These are phyloP conservation scores for Vitis hybrid DNA, from an alignment of 177 flowering plant species.

Conservation along the genomic window DNA sequence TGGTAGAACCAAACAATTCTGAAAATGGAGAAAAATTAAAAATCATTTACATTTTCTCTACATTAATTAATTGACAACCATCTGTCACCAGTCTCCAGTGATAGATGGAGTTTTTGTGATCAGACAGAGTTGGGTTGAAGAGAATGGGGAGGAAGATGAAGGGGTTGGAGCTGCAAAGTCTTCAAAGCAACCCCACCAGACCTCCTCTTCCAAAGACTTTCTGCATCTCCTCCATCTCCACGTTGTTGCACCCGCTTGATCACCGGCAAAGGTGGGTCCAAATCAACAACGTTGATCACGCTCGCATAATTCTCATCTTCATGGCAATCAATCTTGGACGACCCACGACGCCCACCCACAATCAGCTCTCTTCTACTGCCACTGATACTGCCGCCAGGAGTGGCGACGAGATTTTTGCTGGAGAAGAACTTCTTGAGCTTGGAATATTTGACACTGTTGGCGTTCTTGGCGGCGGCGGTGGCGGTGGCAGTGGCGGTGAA, in stretches of 20 bases:
- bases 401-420: conserved; percentile 23
- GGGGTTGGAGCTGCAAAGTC: conserved; percentile 35
- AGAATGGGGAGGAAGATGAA: conserved; percentile 17
- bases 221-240: conserved; percentile 17
- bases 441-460: conserved; percentile 16
- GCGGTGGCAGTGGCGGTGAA: conserved; percentile 2
- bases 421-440: conserved; percentile 48
- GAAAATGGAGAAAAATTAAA: too few relatives aligned
- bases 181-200: conserved; percentile 36
- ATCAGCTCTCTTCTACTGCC: conserved; percentile 12
- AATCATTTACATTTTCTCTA: too few relatives aligned
- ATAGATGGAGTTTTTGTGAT: neutral
- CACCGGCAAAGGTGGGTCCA: conserved; percentile 75
- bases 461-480: conserved; percentile 1
- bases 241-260: conserved; percentile 21
- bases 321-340: conserved; percentile 6
- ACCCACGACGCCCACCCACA: conserved; percentile 4
- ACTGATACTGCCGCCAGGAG: conserved; percentile 1
- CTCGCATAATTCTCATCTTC: neutral
- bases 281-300: conserved; percentile 26
- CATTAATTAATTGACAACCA: too few relatives aligned
- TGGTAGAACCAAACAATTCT: too few relatives aligned
- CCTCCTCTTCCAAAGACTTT: conserved; percentile 57
- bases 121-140: conserved; percentile 27
- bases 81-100: too few relatives aligned